Conservation (phyloP, 2,329 filamentous ascomycete species). For the Hirsutella rhossiliensis region DNA sequence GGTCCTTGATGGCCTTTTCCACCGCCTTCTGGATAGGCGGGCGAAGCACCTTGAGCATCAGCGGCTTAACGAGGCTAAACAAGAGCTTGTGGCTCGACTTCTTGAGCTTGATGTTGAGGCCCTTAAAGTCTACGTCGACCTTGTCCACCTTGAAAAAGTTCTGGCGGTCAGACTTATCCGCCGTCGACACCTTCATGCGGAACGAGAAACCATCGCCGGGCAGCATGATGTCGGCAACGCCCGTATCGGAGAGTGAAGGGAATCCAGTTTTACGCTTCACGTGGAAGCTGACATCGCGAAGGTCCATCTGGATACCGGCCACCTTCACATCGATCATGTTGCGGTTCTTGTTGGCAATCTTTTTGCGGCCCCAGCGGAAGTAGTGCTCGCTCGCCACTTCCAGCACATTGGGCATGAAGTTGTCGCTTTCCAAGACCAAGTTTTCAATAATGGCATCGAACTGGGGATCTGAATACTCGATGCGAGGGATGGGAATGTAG, state of each 20-base stretch:
- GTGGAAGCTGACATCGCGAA: conserved; percentile 86
- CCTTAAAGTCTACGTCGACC: conserved; percentile 69
- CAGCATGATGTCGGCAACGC: conserved; percentile 79
- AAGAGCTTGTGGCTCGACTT: conserved; percentile 92
- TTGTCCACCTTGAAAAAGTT: conserved; percentile 94
- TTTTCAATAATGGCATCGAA: conserved; percentile 90
- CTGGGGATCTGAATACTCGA: conserved; percentile 78
- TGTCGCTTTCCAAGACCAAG: conserved; percentile 88
- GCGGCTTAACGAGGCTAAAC: conserved; percentile 75
- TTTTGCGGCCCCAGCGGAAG: conserved; percentile 89
- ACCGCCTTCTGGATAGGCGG: conserved; percentile 78
- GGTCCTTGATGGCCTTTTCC: conserved; percentile 80
- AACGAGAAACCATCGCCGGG: conserved; percentile 83
- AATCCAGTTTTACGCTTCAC: conserved; percentile 92
- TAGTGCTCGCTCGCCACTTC: conserved; percentile 90
- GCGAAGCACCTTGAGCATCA: conserved; percentile 73
- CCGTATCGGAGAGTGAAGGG: conserved; percentile 74
- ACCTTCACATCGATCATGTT: conserved; percentile 76
- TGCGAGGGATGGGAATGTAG: conserved; percentile 86
- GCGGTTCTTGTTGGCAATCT: conserved; percentile 65
- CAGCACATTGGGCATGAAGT: conserved; percentile 84
- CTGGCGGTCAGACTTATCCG: conserved; percentile 60
- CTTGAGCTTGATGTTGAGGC: conserved; percentile 81
- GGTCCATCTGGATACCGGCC: conserved; percentile 83
- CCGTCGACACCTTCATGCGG: conserved; percentile 77